Evolutionary conservation across 768 basidiomycete species (phyloP), one percentile per base, ranked within the genome.

Genomic region (Suillus variegatus): DNA sequence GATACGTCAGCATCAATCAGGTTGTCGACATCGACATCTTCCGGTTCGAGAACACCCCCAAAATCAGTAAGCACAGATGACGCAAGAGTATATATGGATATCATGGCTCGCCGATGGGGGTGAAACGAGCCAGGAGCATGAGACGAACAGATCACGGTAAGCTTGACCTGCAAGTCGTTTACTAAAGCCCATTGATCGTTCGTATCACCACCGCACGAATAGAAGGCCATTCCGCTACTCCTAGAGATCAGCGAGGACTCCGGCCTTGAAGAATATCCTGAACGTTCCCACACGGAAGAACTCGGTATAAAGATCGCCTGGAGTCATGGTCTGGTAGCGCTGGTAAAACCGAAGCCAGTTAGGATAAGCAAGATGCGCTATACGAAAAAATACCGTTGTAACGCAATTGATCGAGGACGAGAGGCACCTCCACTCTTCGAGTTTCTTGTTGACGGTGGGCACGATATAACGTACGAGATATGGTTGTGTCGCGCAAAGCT

Each of bases 361-460:
- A 0, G 97, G 97, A 76, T 98, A 99, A 13, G 97, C 97, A 4
- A 97, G 86, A 43, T 97, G 89, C 7, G 97, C 97, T 71, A 99
- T 99, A 40, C 97, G 91, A 72, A 99, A 99, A 84, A 1, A 99
- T 97, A 88, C 97, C 97, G 76, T 99, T 99, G 76, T 97, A 99
- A 4, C 97, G 88, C 25, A 99, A 81, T 72, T 99, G 97, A 72
- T 99, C 97, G n/a, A 99, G 86, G 4, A 99, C 94, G 52, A 99
- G 87, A 0, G 97, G 97, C 1, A 95, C 92, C 71, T 97, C 95
- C 68, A 99, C 85, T 51, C 92, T 86, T 7, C 92, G 0, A 97
- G 94, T 72, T 92, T 93, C 83, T 99, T 99, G 78, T 88, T 81
- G 25, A 84, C 80, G 71, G 99, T 99, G 2, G 97, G 97, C 2